Conservation (phyloP, 2,329 filamentous ascomycete genomes). For the Mariannaea elegans region DNA sequence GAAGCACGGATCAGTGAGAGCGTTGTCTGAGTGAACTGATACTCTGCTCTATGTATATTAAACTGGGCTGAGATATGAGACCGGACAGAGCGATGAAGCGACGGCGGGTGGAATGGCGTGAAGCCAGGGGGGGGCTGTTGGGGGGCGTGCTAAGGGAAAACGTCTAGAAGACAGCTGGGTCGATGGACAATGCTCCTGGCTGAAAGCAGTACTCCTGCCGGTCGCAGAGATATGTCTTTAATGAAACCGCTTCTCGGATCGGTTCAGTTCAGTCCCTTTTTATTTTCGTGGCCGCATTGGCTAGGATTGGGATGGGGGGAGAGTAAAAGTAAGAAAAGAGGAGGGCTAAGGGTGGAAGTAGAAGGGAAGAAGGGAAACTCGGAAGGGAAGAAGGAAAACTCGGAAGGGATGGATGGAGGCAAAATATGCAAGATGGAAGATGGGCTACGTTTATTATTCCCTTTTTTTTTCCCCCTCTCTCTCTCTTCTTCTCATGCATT, state of each 20-base stretch:
- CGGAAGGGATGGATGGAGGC: constrained; percentile 6
- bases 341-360: too few relatives aligned
- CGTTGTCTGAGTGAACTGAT: constrained; percentile 3
- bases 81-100: constrained; percentile 32
- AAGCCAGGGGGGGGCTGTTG: constrained; percentile 3
- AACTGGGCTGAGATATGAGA: constrained; percentile 41
- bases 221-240: constrained; percentile 2
- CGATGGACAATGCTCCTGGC: constrained; percentile 13
- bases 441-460: constrained; percentile 5
- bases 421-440: neutral
- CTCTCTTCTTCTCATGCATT: constrained; percentile 3
- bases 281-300: neutral
- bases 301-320: neutral
- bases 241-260: neutral
- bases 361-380: constrained; percentile 4
- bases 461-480: neutral
- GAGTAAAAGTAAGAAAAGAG: neutral
- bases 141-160: constrained; percentile 13
- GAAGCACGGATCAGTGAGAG: constrained; percentile 5
- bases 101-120: constrained; percentile 16
- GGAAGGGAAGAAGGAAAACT: constrained; percentile 5
- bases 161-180: constrained; percentile 17
- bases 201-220: constrained; percentile 10
- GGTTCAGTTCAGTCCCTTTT: neutral
- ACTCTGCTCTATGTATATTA: constrained; percentile 16